These are phyloP conservation scores for Neonectria coccinea DNA, from an alignment of 2,329 filamentous ascomycete genomes.

Conservation along the genomic window DNA sequence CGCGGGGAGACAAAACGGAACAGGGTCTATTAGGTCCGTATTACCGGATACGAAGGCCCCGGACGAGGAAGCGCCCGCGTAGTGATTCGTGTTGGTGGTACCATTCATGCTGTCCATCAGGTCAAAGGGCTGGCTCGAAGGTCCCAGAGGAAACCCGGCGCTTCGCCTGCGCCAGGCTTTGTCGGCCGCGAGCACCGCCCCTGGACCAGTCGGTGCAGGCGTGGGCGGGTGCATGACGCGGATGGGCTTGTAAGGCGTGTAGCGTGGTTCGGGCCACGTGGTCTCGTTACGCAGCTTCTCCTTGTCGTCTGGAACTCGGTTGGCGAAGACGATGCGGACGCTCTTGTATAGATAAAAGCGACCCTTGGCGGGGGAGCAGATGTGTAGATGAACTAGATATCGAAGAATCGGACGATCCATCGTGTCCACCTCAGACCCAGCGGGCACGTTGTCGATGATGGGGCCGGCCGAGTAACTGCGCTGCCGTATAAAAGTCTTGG, in stretches of 20 bases:
- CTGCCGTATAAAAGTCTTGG: constrained; percentile 96
- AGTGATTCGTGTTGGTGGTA: background rate
- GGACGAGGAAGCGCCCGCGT: constrained; percentile 27
- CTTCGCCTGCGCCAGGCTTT: constrained; percentile 70
- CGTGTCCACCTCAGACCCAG: constrained; percentile 41
- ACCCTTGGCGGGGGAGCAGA: constrained; percentile 86
- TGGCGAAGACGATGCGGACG: constrained; percentile 95
- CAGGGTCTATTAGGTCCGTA: constrained; percentile 59
- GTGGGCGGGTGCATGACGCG: constrained; percentile 61
- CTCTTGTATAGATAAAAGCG: constrained; percentile 92
- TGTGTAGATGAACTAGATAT: constrained; percentile 92
- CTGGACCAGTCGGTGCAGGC: constrained; percentile 54
- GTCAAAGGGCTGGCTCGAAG: constrained; percentile 51
- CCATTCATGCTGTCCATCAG: constrained; percentile 47
- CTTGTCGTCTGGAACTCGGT: constrained; percentile 94
- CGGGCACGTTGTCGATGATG: constrained; percentile 76
- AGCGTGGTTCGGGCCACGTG: constrained; percentile 87
- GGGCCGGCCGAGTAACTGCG: constrained; percentile 91
- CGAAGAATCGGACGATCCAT: constrained; percentile 78
- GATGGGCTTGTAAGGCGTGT: constrained; percentile 82
- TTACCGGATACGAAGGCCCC: constrained; percentile 45
- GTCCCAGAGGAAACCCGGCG: constrained; percentile 59
- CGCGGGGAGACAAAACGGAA: constrained; percentile 61
- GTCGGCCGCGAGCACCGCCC: constrained; percentile 67
- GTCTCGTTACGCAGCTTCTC: constrained; percentile 92